Conservation (phyloP, 257 asterid genomes). For the Penstemon davidsonii region DNA sequence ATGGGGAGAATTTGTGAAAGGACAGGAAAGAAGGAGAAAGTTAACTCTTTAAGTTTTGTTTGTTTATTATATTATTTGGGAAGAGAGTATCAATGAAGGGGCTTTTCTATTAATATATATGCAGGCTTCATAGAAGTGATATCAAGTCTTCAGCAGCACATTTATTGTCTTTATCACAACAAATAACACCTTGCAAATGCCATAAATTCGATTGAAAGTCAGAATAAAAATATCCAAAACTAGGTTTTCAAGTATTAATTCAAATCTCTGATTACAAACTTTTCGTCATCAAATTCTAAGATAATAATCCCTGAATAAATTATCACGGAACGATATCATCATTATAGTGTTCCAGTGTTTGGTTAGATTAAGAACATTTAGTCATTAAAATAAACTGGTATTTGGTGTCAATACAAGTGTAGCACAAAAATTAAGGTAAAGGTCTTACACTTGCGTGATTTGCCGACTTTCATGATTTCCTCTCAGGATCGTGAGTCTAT, state of each 20-base stretch:
- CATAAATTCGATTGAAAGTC: not conserved
- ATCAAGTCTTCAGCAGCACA: too few species aligned
- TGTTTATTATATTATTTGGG: too few species aligned
- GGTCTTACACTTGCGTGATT: constrained; percentile 93
- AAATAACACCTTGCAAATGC: too few species aligned
- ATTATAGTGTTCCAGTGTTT: not conserved
- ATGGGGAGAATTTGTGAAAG: too few species aligned
- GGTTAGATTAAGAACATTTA: not conserved
- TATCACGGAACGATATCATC: too few species aligned
- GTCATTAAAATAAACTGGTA: constrained; percentile 17
- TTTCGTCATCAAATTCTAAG: not conserved
- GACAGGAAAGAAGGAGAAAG: too few species aligned
- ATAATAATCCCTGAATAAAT: too few species aligned
- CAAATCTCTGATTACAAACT: not conserved
- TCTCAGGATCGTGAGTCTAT: constrained; percentile 89
- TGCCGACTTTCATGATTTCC: constrained; percentile 99
- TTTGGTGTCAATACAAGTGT: not conserved
- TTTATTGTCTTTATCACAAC: too few species aligned
- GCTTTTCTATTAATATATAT: too few species aligned
- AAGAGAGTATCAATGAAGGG: too few species aligned
- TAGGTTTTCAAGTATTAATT: not conserved
- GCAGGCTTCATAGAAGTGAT: too few species aligned
- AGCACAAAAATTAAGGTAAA: constrained; percentile 23
- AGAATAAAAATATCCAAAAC: not conserved
- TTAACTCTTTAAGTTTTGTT: too few species aligned